These are phyloP conservation scores for Pestalotiopsis sp. DNA, from an alignment of 2,329 filamentous ascomycete genomes.

Conservation along the genomic window DNA sequence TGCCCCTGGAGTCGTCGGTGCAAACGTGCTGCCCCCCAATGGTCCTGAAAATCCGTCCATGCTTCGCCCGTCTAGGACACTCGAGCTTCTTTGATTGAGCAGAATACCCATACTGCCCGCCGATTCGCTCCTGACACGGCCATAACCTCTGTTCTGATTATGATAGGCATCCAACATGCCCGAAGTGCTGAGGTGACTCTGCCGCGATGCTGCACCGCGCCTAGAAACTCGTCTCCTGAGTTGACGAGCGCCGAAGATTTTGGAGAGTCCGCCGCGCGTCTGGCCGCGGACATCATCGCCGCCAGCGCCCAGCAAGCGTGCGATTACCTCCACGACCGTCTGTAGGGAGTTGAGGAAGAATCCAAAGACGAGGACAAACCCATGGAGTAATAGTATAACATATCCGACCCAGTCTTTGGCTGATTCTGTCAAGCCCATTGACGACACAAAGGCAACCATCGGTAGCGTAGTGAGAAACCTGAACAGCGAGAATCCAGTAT, in stretches of 20 bases:
- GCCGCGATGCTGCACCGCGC: conserved; percentile 63
- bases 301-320: conserved; percentile 79
- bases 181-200: conserved; percentile 79
- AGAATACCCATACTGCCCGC: conserved; percentile 57
- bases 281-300: conserved; percentile 70
- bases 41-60: conserved; percentile 45
- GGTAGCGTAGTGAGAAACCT: conserved; percentile 75
- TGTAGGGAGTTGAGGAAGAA: conserved; percentile 93
- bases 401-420: conserved; percentile 96
- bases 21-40: conserved; percentile 63
- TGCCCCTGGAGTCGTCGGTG: conserved; percentile 68
- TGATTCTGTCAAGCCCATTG: conserved; percentile 74
- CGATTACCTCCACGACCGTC: conserved; percentile 85
- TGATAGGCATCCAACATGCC: conserved; percentile 75
- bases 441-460: conserved; percentile 82
- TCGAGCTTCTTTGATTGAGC: conserved; percentile 50
- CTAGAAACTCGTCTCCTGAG: conserved; percentile 71
- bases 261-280: conserved; percentile 79
- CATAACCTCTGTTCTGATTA: conserved; percentile 62
- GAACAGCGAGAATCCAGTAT: conserved; percentile 78
- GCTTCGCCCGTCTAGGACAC: conserved; percentile 52
- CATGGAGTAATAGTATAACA: conserved; percentile 83
- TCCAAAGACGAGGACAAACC: conserved; percentile 79
- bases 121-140: conserved; percentile 61
- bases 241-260: conserved; percentile 90